Base-by-base conservation (phyloP, 2,329 filamentous ascomycete species). In the Paraphoma chrysanthemicola region DNA sequence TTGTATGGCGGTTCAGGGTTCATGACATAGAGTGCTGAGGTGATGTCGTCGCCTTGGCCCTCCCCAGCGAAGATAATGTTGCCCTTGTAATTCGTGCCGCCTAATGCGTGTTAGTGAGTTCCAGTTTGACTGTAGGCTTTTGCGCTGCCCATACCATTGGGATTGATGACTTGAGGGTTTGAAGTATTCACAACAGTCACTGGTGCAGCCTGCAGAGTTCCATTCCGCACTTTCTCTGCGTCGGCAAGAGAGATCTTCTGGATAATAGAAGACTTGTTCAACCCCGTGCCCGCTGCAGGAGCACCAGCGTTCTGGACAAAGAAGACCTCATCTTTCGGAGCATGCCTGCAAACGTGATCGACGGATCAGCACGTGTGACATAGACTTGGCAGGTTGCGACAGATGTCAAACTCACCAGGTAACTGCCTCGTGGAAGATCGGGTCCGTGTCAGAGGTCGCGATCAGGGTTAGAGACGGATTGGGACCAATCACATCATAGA, bases 221-320 rank as follows among this genome's bases (percentile, higher is more conserved):
- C 66, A 17, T 66, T 63, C 39, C 66, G 64, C 12, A 68, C 66
- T 43, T 50, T 59, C 59, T 68, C 66, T 12, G 66, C 66, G 36
- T 68, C 62, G 18, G 62, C 52, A 30, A 68, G 63, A n/a, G 59
- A 62, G 23, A 68, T 67, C 53, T 68, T 68, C 50, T 68, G 66
- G 28, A 68, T 66, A 14, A 64, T 68, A 12, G 66, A 62, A 44
- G 66, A 68, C 53, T 68, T 68, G 44, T 68, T 68, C 47, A 68
- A 31, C 18, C 66, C 66, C 6, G 66, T 68, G 10, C 66, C 66
- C 9, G 66, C 66, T 36, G 66, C 66, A 48, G 53, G 63, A 12
- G 66, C 59, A 43, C 66, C 66, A 29, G 66, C 66, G 23, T 68
- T 68, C 42, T 68, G 66, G 9, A 68, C 66, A 38, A 68, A 68